phyloP scores from a whole-genome alignment of 352 stramenopile genomes.

The Globisporangium barbulae region DNA sequence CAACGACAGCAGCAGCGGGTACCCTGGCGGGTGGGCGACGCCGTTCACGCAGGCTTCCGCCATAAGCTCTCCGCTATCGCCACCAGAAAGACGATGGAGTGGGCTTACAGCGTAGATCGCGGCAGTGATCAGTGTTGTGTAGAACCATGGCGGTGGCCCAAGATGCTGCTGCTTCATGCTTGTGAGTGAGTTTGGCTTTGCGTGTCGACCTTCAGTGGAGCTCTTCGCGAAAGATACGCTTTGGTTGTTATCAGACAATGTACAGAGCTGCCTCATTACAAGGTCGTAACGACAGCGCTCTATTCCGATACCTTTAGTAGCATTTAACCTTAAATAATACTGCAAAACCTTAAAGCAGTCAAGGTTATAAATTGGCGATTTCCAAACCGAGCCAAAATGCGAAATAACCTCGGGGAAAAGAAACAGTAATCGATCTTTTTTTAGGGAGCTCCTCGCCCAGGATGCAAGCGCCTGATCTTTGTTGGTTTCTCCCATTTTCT shows the following conservation, averaged over 20 bases:
- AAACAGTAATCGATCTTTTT: slow-evolving; percentile 3
- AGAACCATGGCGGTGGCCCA: slow-evolving; percentile 19
- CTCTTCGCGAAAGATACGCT: slow-evolving; percentile 10
- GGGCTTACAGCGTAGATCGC: slow-evolving; percentile 23
- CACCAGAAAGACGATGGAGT: slow-evolving; percentile 50
- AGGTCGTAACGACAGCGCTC: background rate
- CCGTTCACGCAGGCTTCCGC: slow-evolving; percentile 89
- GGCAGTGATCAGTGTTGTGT: slow-evolving; percentile 21
- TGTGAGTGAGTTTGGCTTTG: background rate
- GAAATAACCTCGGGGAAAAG: slow-evolving; percentile 2
- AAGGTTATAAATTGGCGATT: background rate
- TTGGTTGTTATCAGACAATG: slow-evolving; percentile 6
- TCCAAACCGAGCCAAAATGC: background rate
- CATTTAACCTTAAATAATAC: background rate
- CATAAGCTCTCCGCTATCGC: slow-evolving; percentile 88
- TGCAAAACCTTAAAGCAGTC: background rate
- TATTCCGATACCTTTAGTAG: background rate
- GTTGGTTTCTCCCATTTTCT: slow-evolving; percentile 17
- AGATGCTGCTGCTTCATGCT: background rate
- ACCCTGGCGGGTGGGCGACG: slow-evolving; percentile 90
- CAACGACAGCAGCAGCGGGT: slow-evolving; percentile 88
- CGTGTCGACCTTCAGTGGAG: background rate
- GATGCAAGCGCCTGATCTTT: slow-evolving; percentile 5
- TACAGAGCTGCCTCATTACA: background rate
- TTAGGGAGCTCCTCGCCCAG: background rate